A percentile compares a stretch with the other conserved stretches of the same genome.
Evolutionary conservation across 768 basidiomycete species (phyloP).

Genomic region (Pulveroboletus sp.): DNA sequence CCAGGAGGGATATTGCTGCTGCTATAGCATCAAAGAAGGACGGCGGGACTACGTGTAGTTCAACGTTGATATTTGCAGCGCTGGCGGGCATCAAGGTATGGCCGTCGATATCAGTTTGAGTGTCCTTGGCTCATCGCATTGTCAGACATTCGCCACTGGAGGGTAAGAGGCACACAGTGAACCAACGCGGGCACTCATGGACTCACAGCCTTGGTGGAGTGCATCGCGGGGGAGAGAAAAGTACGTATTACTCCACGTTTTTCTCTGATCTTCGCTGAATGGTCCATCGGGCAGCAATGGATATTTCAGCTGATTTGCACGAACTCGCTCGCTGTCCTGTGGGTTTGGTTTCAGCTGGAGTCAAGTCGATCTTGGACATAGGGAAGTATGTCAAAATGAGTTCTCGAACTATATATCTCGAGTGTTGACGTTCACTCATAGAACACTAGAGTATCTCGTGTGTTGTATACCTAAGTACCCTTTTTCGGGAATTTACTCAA

Average conservation of each 20-base stretch:
- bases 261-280: slow-evolving; percentile 1
- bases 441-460: slow-evolving; percentile 78
- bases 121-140: slow-evolving; percentile 6
- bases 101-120: background rate
- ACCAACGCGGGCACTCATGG: slow-evolving; percentile 2
- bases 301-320: slow-evolving; percentile 89
- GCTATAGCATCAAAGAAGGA: slow-evolving; percentile 63
- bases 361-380: slow-evolving; percentile 94
- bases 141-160: slow-evolving; percentile 84
- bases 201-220: slow-evolving; percentile 70
- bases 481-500: background rate
- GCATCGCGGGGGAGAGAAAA: slow-evolving; percentile 67
- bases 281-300: slow-evolving; percentile 63
- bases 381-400: slow-evolving; percentile 44
- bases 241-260: slow-evolving; percentile 33
- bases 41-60: slow-evolving; percentile 79
- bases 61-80: slow-evolving; percentile 69
- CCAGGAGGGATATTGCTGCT: slow-evolving; percentile 74
- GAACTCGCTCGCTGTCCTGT: slow-evolving; percentile 88
- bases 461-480: slow-evolving; percentile 11
- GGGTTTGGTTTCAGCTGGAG: slow-evolving; percentile 87
- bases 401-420: background rate
- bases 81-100: slow-evolving; percentile 81
- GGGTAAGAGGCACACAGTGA: slow-evolving; percentile 51
- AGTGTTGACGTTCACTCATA: slow-evolving; percentile 24